Base-by-base conservation (phyloP, 352 stramenopile species). In the Halophytophthora batemanensis region DNA sequence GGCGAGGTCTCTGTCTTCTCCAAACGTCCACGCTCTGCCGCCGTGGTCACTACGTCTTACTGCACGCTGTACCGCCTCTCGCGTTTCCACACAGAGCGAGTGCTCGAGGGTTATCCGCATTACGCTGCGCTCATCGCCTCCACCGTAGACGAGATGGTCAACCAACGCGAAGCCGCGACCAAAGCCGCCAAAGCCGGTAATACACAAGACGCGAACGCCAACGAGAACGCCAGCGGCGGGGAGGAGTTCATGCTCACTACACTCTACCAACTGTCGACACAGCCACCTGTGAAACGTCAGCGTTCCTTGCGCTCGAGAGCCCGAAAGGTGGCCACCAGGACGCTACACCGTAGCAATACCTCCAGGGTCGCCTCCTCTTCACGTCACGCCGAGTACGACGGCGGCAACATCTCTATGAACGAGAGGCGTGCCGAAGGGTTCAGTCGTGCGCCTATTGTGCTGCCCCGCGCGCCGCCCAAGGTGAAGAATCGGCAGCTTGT, bases 1-100 rank as follows among this genome's bases (percentile, higher is more conserved):
- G 76, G 79, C 1, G 79, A 90, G 41, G 63, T 90, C 10, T 87
- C 79, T 0, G 74, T 87, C 8, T 90, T 90, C 39, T 85, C 79
- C 0, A 71, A 81, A 42, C 71, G 72, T 1, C 69, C 67, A 14
- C 62, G 79, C 2, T 84, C 79, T 0, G 79, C 79, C 18, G 74
- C 72, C 1, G 76, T 88, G 6, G 50, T 78, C 8, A 86, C 77
- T 0, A 65, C 68, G 0, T 79, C 77, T 1, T 88, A 85, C 39
- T 83, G 67, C 54, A 85, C 77, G n/a, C 60, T 88, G 8, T 88
- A 86, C 54, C 71, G 65, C 5, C 55, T 88, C 0, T 82, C 74
- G 19, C 66, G 76, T 11, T 87, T 87, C 53, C 66, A 87, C 43
- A 77, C 72, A 6, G 76, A 87, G 50, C 68, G 76, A 1, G 60